Conservation (phyloP, 768 basidiomycete species). For the Tubosaeta brunneosetosa region DNA sequence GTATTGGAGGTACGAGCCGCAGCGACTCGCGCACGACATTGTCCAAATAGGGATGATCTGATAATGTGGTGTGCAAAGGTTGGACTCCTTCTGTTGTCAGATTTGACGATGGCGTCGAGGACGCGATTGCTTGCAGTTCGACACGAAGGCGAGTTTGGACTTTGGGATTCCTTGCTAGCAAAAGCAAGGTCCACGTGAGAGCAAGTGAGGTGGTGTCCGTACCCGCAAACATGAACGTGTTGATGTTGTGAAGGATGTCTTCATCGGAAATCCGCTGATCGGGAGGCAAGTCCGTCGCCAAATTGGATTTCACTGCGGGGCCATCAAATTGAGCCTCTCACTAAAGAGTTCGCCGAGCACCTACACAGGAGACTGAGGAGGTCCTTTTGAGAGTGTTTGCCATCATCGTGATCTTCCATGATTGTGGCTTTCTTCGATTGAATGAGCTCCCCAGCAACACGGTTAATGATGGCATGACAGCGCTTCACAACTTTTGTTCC, state of each 20-base stretch:
- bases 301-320: constrained; percentile 73
- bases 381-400: constrained; percentile 62
- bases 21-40: constrained; percentile 73
- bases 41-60: constrained; percentile 65
- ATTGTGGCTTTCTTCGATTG: constrained; percentile 77
- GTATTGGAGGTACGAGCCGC: constrained; percentile 76
- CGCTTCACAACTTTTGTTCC: constrained; percentile 45
- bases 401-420: constrained; percentile 50
- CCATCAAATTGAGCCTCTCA: constrained; percentile 6
- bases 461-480: constrained; percentile 58
- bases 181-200: constrained; percentile 78
- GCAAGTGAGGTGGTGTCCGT: constrained; percentile 83
- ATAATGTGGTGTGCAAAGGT: constrained; percentile 51
- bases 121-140: constrained; percentile 53
- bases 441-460: constrained; percentile 70
- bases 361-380: constrained; percentile 70
- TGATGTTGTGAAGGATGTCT: constrained; percentile 81
- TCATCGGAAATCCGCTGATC: constrained; percentile 80
- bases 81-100: constrained; percentile 63
- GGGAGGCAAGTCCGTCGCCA: constrained; percentile 60
- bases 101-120: constrained; percentile 37
- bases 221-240: constrained; percentile 88
- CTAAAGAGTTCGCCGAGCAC: constrained; percentile 26
- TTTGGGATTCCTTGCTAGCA: constrained; percentile 63
- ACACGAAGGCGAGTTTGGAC: constrained; percentile 67